phyloP scores from a whole-genome alignment of 1,284 basidiomycete genomes.

The Marasmius tenuissimus region DNA sequence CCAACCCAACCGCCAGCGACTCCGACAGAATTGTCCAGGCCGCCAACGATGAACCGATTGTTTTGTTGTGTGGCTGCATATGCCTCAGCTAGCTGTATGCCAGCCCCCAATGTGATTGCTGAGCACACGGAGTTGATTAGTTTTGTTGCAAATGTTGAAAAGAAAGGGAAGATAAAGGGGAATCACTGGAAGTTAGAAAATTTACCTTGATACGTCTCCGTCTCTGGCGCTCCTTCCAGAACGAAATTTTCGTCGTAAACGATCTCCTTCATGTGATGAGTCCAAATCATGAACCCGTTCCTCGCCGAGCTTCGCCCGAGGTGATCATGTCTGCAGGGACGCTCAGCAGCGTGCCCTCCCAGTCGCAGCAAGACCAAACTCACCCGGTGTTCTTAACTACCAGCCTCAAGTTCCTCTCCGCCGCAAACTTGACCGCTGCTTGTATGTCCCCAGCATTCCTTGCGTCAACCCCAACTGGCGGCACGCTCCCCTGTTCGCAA shows the following conservation, averaged over 20 bases:
- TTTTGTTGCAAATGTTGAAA: neutral
- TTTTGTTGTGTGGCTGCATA: conserved; percentile 33
- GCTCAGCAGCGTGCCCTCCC: neutral
- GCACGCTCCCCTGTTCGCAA: conserved; percentile 44
- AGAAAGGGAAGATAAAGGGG: neutral
- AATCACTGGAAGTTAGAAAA: neutral
- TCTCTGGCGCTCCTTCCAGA: conserved; percentile 25
- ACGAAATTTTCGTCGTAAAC: conserved; percentile 28
- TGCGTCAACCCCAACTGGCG: conserved; percentile 1
- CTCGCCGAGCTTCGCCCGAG: conserved; percentile 32
- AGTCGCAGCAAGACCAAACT: neutral
- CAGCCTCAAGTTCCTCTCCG: neutral
- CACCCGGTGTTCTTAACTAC: conserved; percentile 2
- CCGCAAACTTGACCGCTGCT: neutral
- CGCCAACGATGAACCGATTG: conserved; percentile 35
- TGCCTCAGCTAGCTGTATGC: conserved; percentile 45
- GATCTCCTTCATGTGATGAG: conserved; percentile 36
- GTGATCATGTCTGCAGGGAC: conserved; percentile 27
- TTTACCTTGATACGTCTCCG: conserved; percentile 17
- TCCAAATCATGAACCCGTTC: conserved; percentile 36
- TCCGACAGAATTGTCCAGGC: conserved; percentile 28
- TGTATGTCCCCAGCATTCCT: neutral
- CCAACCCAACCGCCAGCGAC: conserved; percentile 5
- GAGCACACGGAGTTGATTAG: conserved; percentile 12
- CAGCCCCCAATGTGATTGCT: conserved; percentile 39